Evolutionary conservation across 1,284 basidiomycete species (phyloP), one percentile per base, ranked within the genome.

Genomic region (Omphalotus olearius): DNA sequence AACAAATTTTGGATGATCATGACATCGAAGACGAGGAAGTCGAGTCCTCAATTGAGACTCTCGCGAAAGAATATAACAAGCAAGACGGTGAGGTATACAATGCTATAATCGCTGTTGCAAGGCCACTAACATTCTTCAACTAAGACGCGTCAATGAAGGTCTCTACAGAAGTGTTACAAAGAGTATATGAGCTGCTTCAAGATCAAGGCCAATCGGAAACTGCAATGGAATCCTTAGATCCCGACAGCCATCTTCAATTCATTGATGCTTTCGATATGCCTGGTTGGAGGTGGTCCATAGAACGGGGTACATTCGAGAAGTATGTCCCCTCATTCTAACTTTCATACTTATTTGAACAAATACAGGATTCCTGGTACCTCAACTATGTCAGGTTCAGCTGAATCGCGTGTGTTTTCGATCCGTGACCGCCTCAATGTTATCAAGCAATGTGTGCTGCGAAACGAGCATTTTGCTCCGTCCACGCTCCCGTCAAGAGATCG

Each of bases 211-310:
- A 84, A 55, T 66, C 74, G n/a, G 75, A 78, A 39, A 68, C 65
- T 18, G 77, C 76, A 53, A 76, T 79, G 37, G 85, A 90, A 25
- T 69, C 83, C 20, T 75, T 94, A 20, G 93, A 97, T 58, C 85
- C 92, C 6, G 88, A 94, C 43, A 82, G 81, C 20, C 92, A 96
- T 66, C 74, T 99, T 44, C 83, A 83, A 57, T 76, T 98, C 53
- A 75, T 98, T 33, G 85, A 97, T 65, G 87, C 95, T 9, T 98
- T 95, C 60, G 88, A 94, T 35, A 97, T 98, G 91, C 96, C 96
- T 0, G 73, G 85, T 7, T 91, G 93, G 81, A 80, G 85, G 59
- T 99, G 93, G 82, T 93, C 93, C 33, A 73, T 78, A 18, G 87
- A 94, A 59, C 75, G 91, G 54, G 87, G 86, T 47, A 84, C 88